These are phyloP conservation scores for Conoideocrella luteorostrata DNA, from an alignment of 2,329 filamentous ascomycete species.

Conservation along the genomic window DNA sequence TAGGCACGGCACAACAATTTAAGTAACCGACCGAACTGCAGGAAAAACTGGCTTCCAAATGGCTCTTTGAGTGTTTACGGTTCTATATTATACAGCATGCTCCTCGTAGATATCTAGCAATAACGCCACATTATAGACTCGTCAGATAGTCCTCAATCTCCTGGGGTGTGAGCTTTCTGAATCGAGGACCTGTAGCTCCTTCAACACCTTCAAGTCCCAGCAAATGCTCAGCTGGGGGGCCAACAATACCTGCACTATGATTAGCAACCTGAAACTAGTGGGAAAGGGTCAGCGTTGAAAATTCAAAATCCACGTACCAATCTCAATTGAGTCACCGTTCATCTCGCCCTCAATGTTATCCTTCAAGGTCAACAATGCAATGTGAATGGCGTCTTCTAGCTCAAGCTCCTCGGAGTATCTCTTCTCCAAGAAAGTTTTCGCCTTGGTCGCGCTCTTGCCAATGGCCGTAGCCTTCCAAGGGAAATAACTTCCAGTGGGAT, in stretches of 20 bases:
- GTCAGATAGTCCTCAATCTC: constrained; percentile 99
- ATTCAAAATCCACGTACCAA: constrained; percentile 54
- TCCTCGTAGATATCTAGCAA: constrained; percentile 18
- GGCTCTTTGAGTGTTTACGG: constrained; percentile 31
- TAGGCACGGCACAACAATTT: too few species aligned
- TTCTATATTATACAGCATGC: constrained; percentile 42
- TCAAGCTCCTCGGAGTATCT: constrained; percentile 95
- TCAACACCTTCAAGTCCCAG: constrained; percentile 87
- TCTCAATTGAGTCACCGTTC: constrained; percentile 98
- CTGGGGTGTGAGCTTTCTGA: constrained; percentile 91
- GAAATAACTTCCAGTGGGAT: constrained; percentile 98
- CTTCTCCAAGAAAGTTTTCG: constrained; percentile 99
- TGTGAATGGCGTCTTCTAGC: constrained; percentile 96
- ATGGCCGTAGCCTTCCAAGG: constrained; percentile 99
- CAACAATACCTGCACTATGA: constrained; percentile 71
- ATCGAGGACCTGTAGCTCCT: constrained; percentile 75
- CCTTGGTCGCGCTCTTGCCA: constrained; percentile 95
- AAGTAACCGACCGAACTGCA: too few species aligned
- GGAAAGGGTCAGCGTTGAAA: too few species aligned
- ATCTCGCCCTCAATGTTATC: constrained; percentile 99
- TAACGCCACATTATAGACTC: constrained; percentile 65
- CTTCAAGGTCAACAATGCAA: constrained; percentile 93
- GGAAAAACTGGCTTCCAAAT: neutral
- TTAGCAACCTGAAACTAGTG: too few species aligned
- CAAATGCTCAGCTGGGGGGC: constrained; percentile 86